These are phyloP conservation scores for Aspergillus aculeatinus DNA, from an alignment of 2,329 filamentous ascomycete species.

Conservation along the genomic window DNA sequence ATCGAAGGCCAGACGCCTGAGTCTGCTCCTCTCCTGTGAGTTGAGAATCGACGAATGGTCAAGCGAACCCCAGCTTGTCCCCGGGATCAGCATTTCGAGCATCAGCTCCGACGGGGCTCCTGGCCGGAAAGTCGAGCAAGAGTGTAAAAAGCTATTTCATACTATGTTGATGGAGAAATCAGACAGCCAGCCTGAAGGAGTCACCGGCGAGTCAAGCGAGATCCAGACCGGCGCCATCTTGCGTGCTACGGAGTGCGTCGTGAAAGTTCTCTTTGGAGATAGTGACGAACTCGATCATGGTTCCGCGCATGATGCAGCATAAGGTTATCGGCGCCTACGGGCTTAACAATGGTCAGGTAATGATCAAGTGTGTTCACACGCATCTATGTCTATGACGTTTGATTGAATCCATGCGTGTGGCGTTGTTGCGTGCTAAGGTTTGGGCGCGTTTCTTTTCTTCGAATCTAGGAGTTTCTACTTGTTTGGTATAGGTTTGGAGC, in stretches of 20 bases:
- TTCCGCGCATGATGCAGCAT: neutral
- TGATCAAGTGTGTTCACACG: no score
- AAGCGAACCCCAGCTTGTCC: conserved; percentile 39
- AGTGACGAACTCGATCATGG: neutral
- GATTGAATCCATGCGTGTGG: neutral
- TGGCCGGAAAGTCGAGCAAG: conserved; percentile 35
- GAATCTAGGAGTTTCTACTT: no score
- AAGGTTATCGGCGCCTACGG: neutral
- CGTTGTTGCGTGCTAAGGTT: neutral
- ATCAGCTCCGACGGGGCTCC: conserved; percentile 10
- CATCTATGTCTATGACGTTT: neutral
- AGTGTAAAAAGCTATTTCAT: conserved; percentile 40
- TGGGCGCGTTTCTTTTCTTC: neutral
- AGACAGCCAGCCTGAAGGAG: neutral
- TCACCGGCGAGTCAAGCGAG: conserved; percentile 12
- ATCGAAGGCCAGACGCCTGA: conserved; percentile 13
- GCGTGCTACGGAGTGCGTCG: conserved; percentile 36
- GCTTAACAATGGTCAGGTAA: no score
- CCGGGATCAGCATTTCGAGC: conserved; percentile 36
- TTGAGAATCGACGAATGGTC: conserved; percentile 42
- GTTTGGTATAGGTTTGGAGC: no score
- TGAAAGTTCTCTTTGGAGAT: conserved; percentile 33
- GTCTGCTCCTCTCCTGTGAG: conserved; percentile 36
- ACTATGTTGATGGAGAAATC: conserved; percentile 30
- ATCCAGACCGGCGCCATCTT: conserved; percentile 31